A percentile compares a stretch with the other conserved stretches of the same genome.
phyloP scores from a whole-genome alignment of 352 stramenopile species.

The Globisporangium nunn region DNA sequence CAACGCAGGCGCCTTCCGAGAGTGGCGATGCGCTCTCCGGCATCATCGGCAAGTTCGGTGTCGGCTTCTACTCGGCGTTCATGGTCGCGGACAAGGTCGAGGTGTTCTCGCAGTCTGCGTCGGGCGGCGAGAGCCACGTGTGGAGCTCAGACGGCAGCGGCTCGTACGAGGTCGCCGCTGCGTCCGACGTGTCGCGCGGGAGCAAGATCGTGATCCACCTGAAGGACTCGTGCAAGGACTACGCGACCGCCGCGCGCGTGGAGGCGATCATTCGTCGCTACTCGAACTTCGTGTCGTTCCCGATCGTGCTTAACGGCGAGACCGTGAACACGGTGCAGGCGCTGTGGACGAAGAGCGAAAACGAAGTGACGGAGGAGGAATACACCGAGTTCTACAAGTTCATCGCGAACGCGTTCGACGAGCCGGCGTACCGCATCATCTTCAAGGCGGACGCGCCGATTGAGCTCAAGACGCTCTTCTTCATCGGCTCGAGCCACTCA shows the following conservation, averaged over 20 bases:
- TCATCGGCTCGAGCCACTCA: slow-evolving; percentile 94
- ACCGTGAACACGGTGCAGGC: slow-evolving; percentile 98
- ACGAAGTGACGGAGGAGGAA: slow-evolving; percentile 93
- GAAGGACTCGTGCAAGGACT: slow-evolving; percentile 96
- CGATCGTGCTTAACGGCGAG: slow-evolving; percentile 96
- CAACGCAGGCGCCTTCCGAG: slow-evolving; percentile 32
- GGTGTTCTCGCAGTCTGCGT: slow-evolving; percentile 84
- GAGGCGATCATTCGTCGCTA: slow-evolving; percentile 98
- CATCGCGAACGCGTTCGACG: slow-evolving; percentile 93
- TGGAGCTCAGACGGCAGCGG: slow-evolving; percentile 81
- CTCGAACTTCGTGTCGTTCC: slow-evolving; percentile 99
- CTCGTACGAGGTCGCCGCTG: slow-evolving; percentile 72
- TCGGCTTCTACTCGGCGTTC: slow-evolving; percentile 99
- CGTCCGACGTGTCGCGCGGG: slow-evolving; percentile 74
- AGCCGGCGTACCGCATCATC: slow-evolving; percentile 92
- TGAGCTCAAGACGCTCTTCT: slow-evolving; percentile 97
- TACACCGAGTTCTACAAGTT: slow-evolving; percentile 98
- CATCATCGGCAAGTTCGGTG: slow-evolving; percentile 99
- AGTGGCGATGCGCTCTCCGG: slow-evolving; percentile 72
- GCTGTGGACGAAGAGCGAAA: slow-evolving; percentile 96
- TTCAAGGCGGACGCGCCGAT: slow-evolving; percentile 98
- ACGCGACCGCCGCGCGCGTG: slow-evolving; percentile 87
- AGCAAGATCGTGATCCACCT: slow-evolving; percentile 98
- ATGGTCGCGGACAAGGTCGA: slow-evolving; percentile 98
- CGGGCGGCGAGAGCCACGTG: slow-evolving; percentile 41